Percentiles rank a stretch among this genome's conserved stretches.
Conservation (phyloP, 495 filamentous ascomycete genomes). For the Staphylotrichum longicolle region DNA sequence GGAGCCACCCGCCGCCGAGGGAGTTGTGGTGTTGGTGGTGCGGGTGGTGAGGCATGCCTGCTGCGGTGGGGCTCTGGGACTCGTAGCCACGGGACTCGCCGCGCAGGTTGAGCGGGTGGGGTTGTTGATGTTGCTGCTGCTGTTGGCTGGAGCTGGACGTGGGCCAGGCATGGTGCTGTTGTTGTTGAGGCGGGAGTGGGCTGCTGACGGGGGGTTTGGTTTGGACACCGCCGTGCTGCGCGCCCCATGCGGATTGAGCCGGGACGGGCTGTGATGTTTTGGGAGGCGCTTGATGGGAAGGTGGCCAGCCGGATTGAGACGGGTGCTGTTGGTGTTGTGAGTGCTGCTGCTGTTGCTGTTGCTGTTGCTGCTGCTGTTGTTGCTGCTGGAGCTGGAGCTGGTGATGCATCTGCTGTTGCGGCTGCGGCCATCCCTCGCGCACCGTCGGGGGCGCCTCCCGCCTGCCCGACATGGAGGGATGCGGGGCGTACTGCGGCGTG, state of each 20-base stretch:
- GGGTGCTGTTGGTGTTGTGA: slow-evolving; percentile 26
- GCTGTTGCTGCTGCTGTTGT: slow-evolving; percentile 20
- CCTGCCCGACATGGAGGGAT: slow-evolving; percentile 28
- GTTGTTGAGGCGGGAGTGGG: slow-evolving; percentile 40
- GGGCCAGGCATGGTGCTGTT: slow-evolving; percentile 39
- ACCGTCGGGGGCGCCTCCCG: slow-evolving; percentile 11
- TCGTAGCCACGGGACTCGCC: slow-evolving; percentile 40
- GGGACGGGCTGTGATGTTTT: slow-evolving; percentile 40
- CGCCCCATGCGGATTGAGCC: slow-evolving; percentile 44
- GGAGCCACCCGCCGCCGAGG: slow-evolving; percentile 15
- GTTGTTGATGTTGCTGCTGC: slow-evolving; percentile 16
- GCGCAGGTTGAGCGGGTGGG: slow-evolving; percentile 37
- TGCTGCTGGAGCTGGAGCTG: slow-evolving; percentile 20
- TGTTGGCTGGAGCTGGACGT: slow-evolving; percentile 33
- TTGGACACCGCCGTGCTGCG: slow-evolving; percentile 41
- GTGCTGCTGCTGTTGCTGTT: slow-evolving; percentile 25
- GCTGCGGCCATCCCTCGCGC: slow-evolving; percentile 21
- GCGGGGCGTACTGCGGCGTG: slow-evolving; percentile 36
- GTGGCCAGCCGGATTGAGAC: slow-evolving; percentile 33
- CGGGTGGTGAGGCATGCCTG: slow-evolving; percentile 23
- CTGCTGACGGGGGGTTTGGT: slow-evolving; percentile 40
- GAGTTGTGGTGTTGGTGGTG: slow-evolving; percentile 32
- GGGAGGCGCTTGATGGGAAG: slow-evolving; percentile 40
- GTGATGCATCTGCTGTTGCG: slow-evolving; percentile 32
- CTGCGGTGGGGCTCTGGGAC: slow-evolving; percentile 27